phyloP scores from a whole-genome alignment of 495 filamentous ascomycete species.

The Evernia prunastri region DNA sequence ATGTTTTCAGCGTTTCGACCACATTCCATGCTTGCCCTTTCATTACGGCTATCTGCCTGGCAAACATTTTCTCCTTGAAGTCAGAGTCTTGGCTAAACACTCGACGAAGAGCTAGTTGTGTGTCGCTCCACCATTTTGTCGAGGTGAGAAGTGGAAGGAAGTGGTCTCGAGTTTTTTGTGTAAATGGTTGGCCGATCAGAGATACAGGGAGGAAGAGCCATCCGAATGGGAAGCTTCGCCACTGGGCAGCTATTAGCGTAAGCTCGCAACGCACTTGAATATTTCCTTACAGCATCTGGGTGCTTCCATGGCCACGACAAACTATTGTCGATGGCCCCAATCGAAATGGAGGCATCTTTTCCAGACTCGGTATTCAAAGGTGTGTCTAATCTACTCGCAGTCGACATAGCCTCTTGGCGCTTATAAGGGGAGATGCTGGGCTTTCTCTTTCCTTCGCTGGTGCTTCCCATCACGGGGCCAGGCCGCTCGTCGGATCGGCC shows the following conservation, averaged over 20 bases:
- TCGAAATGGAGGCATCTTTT: constrained; percentile 57
- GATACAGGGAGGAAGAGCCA: constrained; percentile 98
- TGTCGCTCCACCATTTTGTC: constrained; percentile 93
- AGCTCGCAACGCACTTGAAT: neutral
- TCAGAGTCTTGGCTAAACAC: constrained; percentile 88
- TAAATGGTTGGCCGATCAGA: constrained; percentile 92
- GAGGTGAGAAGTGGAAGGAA: constrained; percentile 92
- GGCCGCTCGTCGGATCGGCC: constrained; percentile 46
- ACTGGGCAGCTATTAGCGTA: constrained; percentile 36
- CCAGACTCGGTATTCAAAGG: constrained; percentile 40
- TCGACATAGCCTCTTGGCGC: constrained; percentile 77
- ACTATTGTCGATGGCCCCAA: constrained; percentile 97
- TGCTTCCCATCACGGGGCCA: constrained; percentile 41
- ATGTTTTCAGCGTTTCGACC: constrained; percentile 87
- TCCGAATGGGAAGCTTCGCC: constrained; percentile 91
- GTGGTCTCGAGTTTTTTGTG: constrained; percentile 82
- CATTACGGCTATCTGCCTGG: constrained; percentile 93
- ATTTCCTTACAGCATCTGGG: constrained; percentile 69
- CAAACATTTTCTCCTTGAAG: constrained; percentile 98
- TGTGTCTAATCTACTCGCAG: constrained; percentile 56
- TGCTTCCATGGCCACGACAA: constrained; percentile 99
- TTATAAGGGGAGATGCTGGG: constrained; percentile 61
- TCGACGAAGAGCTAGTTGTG: constrained; percentile 72
- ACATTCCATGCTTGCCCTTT: constrained; percentile 99
- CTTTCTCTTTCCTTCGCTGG: constrained; percentile 32